Conservation (phyloP, 495 filamentous ascomycete species). For the Zalerion maritima region DNA sequence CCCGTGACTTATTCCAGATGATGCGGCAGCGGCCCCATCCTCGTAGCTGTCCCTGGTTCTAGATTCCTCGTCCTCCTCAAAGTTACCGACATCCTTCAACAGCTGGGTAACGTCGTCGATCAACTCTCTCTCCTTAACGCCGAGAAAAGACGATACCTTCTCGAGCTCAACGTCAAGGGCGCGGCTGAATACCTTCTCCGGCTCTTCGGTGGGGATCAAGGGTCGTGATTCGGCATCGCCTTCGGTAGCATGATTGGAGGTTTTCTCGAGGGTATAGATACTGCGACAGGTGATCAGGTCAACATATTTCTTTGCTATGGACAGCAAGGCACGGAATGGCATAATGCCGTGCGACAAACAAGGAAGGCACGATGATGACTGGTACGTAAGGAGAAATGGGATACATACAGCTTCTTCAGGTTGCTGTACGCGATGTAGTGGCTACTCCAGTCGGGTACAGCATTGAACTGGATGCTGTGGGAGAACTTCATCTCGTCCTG, state of each 20-base stretch:
- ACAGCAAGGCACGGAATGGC: neutral
- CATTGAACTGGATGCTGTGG: constrained; percentile 98
- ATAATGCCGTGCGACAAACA: neutral
- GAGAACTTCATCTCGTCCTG: constrained; percentile 98
- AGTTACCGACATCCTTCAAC: constrained; percentile 57
- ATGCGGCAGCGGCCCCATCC: too few species aligned
- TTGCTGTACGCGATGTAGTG: constrained; percentile 97
- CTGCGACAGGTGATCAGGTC: constrained; percentile 26
- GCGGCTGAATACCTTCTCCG: constrained; percentile 62
- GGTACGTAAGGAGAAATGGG: neutral
- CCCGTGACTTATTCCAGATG: too few species aligned
- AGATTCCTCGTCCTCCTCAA: constrained; percentile 46
- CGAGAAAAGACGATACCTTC: constrained; percentile 84
- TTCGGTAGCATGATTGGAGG: constrained; percentile 35
- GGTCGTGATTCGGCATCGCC: constrained; percentile 74
- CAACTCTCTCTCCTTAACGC: constrained; percentile 73
- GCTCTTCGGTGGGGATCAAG: constrained; percentile 54
- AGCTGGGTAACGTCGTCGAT: constrained; percentile 66
- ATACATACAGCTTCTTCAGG: constrained; percentile 86
- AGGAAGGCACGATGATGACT: neutral
- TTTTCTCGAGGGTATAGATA: constrained; percentile 88
- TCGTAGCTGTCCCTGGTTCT: constrained; percentile 17
- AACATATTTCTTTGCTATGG: constrained; percentile 1
- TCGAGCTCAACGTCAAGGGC: constrained; percentile 82
- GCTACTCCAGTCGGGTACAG: constrained; percentile 95